Base-by-base conservation (phyloP, 768 basidiomycete genomes). In the Kwoniella pini region DNA sequence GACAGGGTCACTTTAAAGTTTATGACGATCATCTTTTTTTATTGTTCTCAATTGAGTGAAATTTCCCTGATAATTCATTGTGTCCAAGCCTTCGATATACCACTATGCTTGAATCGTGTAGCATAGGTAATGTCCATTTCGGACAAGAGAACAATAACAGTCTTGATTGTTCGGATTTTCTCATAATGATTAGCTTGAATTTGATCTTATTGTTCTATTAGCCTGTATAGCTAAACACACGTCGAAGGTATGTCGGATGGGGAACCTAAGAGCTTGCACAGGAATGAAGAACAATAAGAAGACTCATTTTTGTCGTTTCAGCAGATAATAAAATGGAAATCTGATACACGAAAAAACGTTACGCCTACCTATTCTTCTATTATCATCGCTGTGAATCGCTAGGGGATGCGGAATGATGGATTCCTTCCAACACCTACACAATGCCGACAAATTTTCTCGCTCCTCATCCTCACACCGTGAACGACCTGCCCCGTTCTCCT, bases 401-500 rank as follows among this genome's bases (percentile, higher is more conserved):
- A 15, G 15, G 7, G 15, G 33, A 36, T 15, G 15, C 33, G 15
- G 33, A 36, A 36, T 36, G 33, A 36, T 36, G 33, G 33, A 36
- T 36, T 7, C 7, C 15, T 15, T 7, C 7, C 33, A 36, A 36
- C 9, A 5, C 11, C 9, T 17, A 42, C 40, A 42, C 40, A 7
- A 42, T 42, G 40, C 5, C 40, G 19, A 42, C 11, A 13, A 12
- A 9, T 17, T 42, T 11, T 6, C 40, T 19, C 12, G 12, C 40
- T 42, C 19, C 40, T 19, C 12, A 42, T 17, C n/a, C 40, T 19
- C 40, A 42, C 40, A 7, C 19, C n/a, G 7, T 42, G 19, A 6
- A 42, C 11, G 57, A 59, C 45, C 27, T 59, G 9, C 57, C 57
- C 24, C 57, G 57, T 17, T 59, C 57, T 7, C 50, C 50, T 26